Evolutionary conservation across 2,329 filamentous ascomycete genomes (phyloP), one percentile per base, ranked within the genome.

Genomic region (Hansfordia pulvinata): DNA sequence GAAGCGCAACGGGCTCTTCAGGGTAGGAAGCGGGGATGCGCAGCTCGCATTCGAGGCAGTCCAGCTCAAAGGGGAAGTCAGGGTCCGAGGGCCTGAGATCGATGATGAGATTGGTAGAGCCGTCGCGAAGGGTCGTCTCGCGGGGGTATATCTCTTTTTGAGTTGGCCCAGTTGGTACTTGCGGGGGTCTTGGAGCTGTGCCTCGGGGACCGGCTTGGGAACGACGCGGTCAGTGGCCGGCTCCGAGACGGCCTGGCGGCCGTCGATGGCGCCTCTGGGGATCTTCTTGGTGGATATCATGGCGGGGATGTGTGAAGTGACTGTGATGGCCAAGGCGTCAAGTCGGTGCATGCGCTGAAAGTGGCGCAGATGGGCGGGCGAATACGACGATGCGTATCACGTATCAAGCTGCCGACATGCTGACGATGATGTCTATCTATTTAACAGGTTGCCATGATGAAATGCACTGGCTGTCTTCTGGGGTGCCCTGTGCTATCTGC

Each of bases 41-140:
- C 19, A 90, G 53, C 22, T 70, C 60, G 45, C 79, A 86, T 20
- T 79, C 62, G 17, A 90, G 57, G 20, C 65, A 58, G 15, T 72
- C 64, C 43, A 88, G 58, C 34, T 85, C 78, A 48, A 82, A 88
- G 1, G 82, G 78, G 41, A 90, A 88, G 43, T 90, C 82, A 0
- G 82, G 82, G 44, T 90, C 82, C 5, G 81, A 84, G 5, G 82
- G 82, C 9, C 53, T 54, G 34, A 90, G 53, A 27, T 60, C 69
- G 49, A 88, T 81, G 8, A 58, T 52, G 20, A 86, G 50, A 10
- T 66, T 61, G 0, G 68, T 70, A 3, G 59, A 60, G 25, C 66
- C 62, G 32, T 64, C 50, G 6, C 49, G 43, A 3, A 56, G 41
- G 10, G 42, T 52, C 8, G 53, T 50, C 33, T 66, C 58, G 25